Evolutionary conservation across 345 rosid genomes (phyloP).

Genomic region (Salix suchowensis): DNA sequence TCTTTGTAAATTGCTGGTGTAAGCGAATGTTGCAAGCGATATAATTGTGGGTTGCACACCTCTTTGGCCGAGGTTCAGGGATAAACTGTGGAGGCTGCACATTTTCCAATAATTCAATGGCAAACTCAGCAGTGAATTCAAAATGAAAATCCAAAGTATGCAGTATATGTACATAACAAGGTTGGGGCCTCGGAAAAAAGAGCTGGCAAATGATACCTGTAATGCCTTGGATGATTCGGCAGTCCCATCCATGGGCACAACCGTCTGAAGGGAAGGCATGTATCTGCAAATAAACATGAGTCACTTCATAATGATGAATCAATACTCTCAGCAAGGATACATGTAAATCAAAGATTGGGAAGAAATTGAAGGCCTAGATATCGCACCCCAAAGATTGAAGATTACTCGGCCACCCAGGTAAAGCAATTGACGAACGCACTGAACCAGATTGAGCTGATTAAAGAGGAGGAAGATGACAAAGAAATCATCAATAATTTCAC

Average conservation of each 20-base stretch:
- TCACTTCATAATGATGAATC: background rate
- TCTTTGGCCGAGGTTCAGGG: slow-evolving; percentile 45
- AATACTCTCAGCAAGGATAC: background rate
- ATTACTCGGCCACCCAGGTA: slow-evolving; percentile 34
- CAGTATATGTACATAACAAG: background rate
- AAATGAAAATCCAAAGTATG: background rate
- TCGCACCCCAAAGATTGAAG: slow-evolving; percentile 40
- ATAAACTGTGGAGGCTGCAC: slow-evolving; percentile 23
- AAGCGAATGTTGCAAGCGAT: slow-evolving; percentile 51
- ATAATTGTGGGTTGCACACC: slow-evolving; percentile 50
- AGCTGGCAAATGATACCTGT: slow-evolving; percentile 30
- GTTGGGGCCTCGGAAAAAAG: background rate
- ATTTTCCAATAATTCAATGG: slow-evolving; percentile 11
- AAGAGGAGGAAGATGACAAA: slow-evolving; percentile 2
- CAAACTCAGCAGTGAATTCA: background rate
- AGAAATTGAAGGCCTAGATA: slow-evolving; percentile 13
- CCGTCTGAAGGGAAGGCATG: slow-evolving; percentile 28
- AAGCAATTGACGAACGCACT: slow-evolving; percentile 30
- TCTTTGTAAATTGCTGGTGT: slow-evolving; percentile 44
- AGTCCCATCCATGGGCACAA: slow-evolving; percentile 31
- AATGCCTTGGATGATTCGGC: slow-evolving; percentile 21
- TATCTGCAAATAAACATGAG: slow-evolving; percentile 27
- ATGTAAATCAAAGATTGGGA: background rate
- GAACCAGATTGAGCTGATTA: slow-evolving; percentile 39
- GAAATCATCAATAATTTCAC: background rate